Conservation (phyloP, 257 asterid species). For the Solanum appendiculatum region DNA sequence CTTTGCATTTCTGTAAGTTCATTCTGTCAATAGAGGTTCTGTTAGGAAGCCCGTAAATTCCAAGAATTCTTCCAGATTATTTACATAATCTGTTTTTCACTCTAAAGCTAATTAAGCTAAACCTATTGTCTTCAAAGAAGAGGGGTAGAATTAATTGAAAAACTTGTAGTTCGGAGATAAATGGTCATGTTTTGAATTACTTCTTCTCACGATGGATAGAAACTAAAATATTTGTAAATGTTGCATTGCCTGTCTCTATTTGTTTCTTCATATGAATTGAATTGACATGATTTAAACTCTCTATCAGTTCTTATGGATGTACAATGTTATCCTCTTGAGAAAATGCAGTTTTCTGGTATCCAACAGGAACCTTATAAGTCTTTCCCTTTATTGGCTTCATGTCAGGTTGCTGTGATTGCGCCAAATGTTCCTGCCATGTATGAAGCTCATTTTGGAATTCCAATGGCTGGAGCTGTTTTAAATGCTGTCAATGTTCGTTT, state of each 20-base stretch:
- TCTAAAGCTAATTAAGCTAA: neutral
- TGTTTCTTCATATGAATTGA: neutral
- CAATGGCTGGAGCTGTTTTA: constrained; percentile 91
- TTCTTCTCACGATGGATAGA: neutral
- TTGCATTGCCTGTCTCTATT: neutral
- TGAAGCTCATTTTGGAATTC: constrained; percentile 90
- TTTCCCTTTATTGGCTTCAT: neutral
- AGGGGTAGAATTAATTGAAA: neutral
- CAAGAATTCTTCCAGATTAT: neutral
- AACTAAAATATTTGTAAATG: neutral
- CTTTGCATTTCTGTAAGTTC: neutral
- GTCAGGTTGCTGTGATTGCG: constrained; percentile 92
- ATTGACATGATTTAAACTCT: neutral
- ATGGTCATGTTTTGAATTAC: neutral
- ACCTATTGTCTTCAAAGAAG: neutral
- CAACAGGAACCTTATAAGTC: neutral
- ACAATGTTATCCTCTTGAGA: neutral
- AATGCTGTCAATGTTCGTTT: constrained; percentile 87
- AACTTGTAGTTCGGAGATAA: neutral
- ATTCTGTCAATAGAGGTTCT: neutral
- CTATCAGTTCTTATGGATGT: neutral
- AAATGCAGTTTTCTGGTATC: neutral
- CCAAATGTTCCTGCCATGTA: constrained; percentile 85
- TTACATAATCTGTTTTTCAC: neutral
- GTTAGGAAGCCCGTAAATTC: neutral